Evolutionary conservation across 129 eudicot species (phyloP).

Genomic region (Escallonia herrerae): DNA sequence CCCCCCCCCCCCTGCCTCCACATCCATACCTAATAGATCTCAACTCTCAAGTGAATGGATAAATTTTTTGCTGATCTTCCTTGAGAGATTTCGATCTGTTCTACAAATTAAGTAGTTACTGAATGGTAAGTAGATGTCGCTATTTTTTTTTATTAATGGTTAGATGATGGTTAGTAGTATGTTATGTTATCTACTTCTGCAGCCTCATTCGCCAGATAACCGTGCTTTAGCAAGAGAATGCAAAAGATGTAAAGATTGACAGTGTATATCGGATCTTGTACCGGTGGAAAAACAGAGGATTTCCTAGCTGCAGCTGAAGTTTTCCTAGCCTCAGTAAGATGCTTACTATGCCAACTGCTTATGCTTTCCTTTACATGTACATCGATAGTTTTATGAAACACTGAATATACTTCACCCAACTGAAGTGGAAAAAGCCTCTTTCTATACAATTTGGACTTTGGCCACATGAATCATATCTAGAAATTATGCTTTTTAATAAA

Average conservation of each 20-base stretch:
- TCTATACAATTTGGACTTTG: too few species aligned
- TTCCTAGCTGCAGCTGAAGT: conserved; percentile 94
- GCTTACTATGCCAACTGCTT: conserved; percentile 7
- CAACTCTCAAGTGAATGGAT: background rate
- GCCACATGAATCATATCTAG: too few species aligned
- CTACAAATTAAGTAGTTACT: background rate
- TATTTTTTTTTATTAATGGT: background rate
- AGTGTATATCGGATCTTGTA: conserved; percentile 97
- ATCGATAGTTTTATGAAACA: too few species aligned
- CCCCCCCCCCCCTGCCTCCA: too few species aligned
- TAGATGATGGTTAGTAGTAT: background rate
- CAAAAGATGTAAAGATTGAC: conserved; percentile 91
- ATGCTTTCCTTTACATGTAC: background rate
- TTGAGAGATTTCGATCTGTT: background rate
- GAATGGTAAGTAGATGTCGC: background rate
- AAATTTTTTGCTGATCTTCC: background rate
- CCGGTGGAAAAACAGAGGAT: conserved; percentile 97
- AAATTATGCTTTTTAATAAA: too few species aligned
- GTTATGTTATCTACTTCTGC: conserved; percentile 11
- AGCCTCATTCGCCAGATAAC: conserved; percentile 99
- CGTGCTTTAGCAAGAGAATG: conserved; percentile 96
- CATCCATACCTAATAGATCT: background rate
- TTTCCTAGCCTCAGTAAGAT: conserved; percentile 71
- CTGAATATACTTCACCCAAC: too few species aligned
- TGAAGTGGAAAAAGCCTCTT: too few species aligned